Percentiles rank a stretch among this genome's conserved stretches.
Conservation (phyloP, 352 stramenopile genomes). For the Globisporangium mamillatum region DNA sequence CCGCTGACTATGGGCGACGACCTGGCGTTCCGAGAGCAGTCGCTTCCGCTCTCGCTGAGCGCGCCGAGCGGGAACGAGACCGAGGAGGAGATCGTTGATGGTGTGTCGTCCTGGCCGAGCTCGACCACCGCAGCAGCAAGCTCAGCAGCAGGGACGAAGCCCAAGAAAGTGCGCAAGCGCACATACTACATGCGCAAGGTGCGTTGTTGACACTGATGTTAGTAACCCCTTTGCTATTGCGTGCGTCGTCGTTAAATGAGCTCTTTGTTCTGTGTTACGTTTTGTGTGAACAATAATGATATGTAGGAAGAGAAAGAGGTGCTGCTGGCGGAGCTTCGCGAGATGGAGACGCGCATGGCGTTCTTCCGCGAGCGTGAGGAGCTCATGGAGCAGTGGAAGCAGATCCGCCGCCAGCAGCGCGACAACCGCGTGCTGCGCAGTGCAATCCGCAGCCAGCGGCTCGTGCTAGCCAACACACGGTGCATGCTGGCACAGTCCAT, state of each 20-base stretch:
- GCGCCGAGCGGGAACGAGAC: background rate
- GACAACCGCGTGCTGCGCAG: conserved; percentile 29
- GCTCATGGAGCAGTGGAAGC: conserved; percentile 24
- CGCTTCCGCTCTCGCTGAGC: background rate
- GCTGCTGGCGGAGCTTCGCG: conserved; percentile 26
- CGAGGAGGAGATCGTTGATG: background rate
- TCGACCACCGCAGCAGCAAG: background rate
- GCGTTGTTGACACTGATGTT: background rate
- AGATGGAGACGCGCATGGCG: conserved; percentile 27
- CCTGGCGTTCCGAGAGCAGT: background rate
- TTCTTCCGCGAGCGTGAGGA: conserved; percentile 22
- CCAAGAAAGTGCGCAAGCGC: conserved; percentile 23
- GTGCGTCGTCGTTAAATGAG: background rate
- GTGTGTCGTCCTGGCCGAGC: background rate
- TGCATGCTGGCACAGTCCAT: conserved; percentile 34
- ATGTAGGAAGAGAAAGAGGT: conserved; percentile 34
- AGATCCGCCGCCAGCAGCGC: conserved; percentile 20
- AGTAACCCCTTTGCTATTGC: background rate
- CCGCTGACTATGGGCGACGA: background rate
- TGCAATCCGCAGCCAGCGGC: conserved; percentile 34
- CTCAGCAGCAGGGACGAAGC: background rate
- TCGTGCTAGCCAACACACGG: conserved; percentile 35
- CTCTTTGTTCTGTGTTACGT: too few species aligned
- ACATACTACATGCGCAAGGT: conserved; percentile 55
- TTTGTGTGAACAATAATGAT: background rate